Evolutionary conservation across 306 rosid species (phyloP).

Genomic region (Potentilla sterilis): DNA sequence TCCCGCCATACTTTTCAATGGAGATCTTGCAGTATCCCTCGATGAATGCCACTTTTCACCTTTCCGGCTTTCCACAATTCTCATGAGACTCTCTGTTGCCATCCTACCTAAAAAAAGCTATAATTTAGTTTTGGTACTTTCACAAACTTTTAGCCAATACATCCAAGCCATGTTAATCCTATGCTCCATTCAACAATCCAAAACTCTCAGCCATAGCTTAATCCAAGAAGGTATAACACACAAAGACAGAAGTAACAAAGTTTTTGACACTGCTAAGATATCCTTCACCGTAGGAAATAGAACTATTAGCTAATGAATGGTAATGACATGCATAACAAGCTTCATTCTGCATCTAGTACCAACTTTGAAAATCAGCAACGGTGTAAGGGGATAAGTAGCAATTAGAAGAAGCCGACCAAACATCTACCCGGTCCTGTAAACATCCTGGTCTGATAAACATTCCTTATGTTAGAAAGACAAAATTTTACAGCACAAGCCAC

Average conservation of each 20-base stretch:
- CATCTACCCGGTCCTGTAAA: not conserved
- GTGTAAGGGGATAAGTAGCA: not conserved
- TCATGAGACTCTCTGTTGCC: slow-evolving; percentile 55
- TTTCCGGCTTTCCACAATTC: slow-evolving; percentile 50
- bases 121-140: not conserved
- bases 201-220: not conserved
- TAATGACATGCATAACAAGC: not conserved
- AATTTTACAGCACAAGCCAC: not conserved
- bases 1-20: slow-evolving; percentile 29
- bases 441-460: not conserved
- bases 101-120: slow-evolving; percentile 24
- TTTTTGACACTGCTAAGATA: not conserved
- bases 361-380: not conserved
- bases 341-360: not conserved
- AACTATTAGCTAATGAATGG: slow-evolving; percentile 8
- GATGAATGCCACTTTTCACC: slow-evolving; percentile 42
- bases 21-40: slow-evolving; percentile 39
- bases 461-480: not conserved
- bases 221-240: not conserved
- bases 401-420: not conserved
- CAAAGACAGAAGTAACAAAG: not conserved
- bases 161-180: slow-evolving; percentile 10
- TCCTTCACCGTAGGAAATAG: not conserved
- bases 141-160: slow-evolving; percentile 8
- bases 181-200: not conserved